These are phyloP conservation scores for Neurospora tetraspora DNA, from an alignment of 495 filamentous ascomycete genomes.

Conservation along the genomic window DNA sequence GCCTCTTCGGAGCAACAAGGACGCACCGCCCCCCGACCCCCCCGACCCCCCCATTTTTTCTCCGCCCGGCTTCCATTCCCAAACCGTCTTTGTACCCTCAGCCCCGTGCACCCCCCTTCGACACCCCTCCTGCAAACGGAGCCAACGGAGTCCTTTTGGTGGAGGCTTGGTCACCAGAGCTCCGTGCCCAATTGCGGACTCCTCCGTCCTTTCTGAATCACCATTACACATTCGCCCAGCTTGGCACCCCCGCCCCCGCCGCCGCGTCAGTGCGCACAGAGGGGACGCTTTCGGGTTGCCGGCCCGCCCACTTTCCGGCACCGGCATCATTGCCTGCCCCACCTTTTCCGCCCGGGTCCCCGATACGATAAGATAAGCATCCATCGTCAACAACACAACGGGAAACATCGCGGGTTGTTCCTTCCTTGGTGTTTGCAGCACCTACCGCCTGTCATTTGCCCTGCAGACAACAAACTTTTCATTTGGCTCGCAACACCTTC, in stretches of 20 bases:
- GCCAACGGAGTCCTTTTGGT: not conserved
- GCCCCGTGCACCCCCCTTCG: not conserved
- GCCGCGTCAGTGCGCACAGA: not conserved
- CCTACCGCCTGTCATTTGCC: not conserved
- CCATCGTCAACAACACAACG: not conserved
- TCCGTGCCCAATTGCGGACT: slow-evolving; percentile 10
- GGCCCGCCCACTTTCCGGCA: not conserved
- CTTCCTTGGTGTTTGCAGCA: not conserved
- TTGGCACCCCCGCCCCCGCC: not conserved
- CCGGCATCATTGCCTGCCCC: not conserved
- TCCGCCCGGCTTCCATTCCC: slow-evolving; percentile 23
- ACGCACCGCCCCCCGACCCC: not conserved
- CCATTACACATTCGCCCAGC: not conserved
- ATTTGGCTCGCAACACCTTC: not conserved
- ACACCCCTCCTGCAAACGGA: slow-evolving; percentile 12
- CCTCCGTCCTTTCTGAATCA: not conserved
- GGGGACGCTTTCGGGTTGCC: not conserved
- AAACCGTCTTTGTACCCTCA: slow-evolving; percentile 12
- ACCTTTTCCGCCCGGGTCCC: not conserved
- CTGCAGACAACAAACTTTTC: too few species aligned
- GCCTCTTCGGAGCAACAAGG: slow-evolving; percentile 15
- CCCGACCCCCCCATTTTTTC: slow-evolving; percentile 16
- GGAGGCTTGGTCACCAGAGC: not conserved
- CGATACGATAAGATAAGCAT: not conserved
- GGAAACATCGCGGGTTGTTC: not conserved